Percentiles rank a stretch among this genome's conserved stretches.
phyloP scores from a whole-genome alignment of 192 early-diverging fungal genomes.

The Phycomyces nitens region DNA sequence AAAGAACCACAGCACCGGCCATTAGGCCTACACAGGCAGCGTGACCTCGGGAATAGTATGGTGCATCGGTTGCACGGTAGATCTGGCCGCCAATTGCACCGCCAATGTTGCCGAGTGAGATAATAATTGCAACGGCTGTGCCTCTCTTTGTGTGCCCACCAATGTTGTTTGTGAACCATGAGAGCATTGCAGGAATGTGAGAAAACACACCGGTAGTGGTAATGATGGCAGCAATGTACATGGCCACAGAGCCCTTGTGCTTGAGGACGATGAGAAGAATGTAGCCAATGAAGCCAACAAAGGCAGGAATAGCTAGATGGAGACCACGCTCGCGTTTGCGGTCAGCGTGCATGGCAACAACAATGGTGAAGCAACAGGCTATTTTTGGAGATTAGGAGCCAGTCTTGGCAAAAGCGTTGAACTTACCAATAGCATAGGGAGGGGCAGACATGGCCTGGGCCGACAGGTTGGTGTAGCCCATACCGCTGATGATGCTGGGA shows the following conservation, averaged over 20 bases:
- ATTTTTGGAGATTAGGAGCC: conserved; percentile 2
- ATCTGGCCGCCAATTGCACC: conserved; percentile 73
- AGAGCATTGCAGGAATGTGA: conserved; percentile 58
- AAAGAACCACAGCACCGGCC: conserved; percentile 42
- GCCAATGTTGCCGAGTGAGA: conserved; percentile 69
- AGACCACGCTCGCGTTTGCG: conserved; percentile 42
- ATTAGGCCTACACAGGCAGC: conserved; percentile 49
- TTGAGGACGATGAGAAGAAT: conserved; percentile 39
- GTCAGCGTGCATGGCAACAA: conserved; percentile 36
- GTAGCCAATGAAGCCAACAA: conserved; percentile 47
- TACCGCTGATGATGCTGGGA: conserved; percentile 64
- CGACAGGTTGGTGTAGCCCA: conserved; percentile 53
- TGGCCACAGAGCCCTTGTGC: conserved; percentile 23
- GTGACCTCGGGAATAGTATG: conserved; percentile 48
- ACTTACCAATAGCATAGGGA: conserved; percentile 46
- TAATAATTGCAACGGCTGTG: conserved; percentile 61
- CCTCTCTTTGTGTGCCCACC: conserved; percentile 71
- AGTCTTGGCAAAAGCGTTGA: too few relatives aligned
- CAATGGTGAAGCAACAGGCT: conserved; percentile 30
- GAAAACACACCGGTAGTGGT: conserved; percentile 46
- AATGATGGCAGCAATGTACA: conserved; percentile 41
- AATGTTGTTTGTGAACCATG: conserved; percentile 64
- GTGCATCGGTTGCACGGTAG: conserved; percentile 59
- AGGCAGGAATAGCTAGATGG: conserved; percentile 36
- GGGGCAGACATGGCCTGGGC: conserved; percentile 52